Evolutionary conservation across 1,284 basidiomycete species (phyloP).

Genomic region (Boletus semigastroideus): DNA sequence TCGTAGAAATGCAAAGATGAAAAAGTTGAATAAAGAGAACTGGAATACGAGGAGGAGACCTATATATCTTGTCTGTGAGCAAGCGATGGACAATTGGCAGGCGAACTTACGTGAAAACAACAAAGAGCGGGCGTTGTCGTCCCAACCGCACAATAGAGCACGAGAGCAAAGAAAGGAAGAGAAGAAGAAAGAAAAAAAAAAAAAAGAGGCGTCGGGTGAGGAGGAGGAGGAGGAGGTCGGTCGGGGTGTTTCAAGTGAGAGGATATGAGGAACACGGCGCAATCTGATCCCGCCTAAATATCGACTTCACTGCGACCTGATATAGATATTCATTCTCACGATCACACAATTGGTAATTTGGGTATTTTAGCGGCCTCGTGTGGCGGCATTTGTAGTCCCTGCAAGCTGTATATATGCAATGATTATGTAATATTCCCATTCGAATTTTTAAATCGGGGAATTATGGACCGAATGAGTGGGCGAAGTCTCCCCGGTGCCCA

Average conservation of each 20-base stretch:
- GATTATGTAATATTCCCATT: slow-evolving; percentile 32
- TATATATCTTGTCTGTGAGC: slow-evolving; percentile 15
- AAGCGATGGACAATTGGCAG: slow-evolving; percentile 3
- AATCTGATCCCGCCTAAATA: slow-evolving; percentile 36
- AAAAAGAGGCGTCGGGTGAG: slow-evolving; percentile 33
- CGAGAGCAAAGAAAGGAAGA: slow-evolving; percentile 33
- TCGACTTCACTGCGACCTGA: slow-evolving; percentile 9
- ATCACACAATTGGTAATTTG: slow-evolving; percentile 14
- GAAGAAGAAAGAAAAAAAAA: slow-evolving; percentile 32
- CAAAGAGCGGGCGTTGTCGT: slow-evolving; percentile 33
- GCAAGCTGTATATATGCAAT: slow-evolving; percentile 21
- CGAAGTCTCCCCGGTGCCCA: slow-evolving; percentile 25
- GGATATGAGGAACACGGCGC: slow-evolving; percentile 26
- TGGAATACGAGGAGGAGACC: slow-evolving; percentile 35
- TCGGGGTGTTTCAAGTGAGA: slow-evolving; percentile 31
- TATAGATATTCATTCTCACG: slow-evolving; percentile 17
- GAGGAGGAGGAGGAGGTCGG: slow-evolving; percentile 36
- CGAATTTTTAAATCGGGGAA: neutral
- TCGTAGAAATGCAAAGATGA: slow-evolving; percentile 28
- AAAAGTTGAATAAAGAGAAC: slow-evolving; percentile 36
- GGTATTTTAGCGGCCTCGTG: slow-evolving; percentile 34
- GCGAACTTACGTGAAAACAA: slow-evolving; percentile 34
- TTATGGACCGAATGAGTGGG: slow-evolving; percentile 12
- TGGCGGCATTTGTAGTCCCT: slow-evolving; percentile 34
- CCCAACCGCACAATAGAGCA: slow-evolving; percentile 36